These are phyloP conservation scores for Mucor mucedo DNA, from an alignment of 371 early-diverging fungal species.

Conservation along the genomic window DNA sequence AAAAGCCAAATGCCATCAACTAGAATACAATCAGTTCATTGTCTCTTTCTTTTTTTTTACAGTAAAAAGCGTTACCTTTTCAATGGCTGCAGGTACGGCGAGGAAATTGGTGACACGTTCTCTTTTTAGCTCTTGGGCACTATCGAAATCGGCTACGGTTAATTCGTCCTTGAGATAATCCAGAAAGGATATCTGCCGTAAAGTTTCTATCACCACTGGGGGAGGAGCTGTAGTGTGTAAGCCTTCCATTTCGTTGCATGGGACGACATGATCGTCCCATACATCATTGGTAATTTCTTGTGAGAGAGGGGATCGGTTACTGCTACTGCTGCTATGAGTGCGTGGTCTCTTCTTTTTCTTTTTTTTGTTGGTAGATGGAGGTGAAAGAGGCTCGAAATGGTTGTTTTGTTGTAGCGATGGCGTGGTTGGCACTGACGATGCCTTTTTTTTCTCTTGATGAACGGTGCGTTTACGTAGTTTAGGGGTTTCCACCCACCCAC, in stretches of 20 bases:
- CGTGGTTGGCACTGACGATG: slow-evolving; percentile 17
- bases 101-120: slow-evolving; percentile 87
- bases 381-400: slow-evolving; percentile 21
- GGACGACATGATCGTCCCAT: slow-evolving; percentile 14
- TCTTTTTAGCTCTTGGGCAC: slow-evolving; percentile 77
- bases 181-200: slow-evolving; percentile 49
- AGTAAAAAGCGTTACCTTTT: slow-evolving; percentile 60
- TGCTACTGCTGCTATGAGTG: background rate
- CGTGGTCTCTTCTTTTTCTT: slow-evolving; percentile 17
- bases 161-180: slow-evolving; percentile 74
- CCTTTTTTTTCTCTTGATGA: slow-evolving; percentile 4
- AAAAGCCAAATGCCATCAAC: slow-evolving; percentile 87
- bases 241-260: background rate
- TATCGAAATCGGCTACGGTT: slow-evolving; percentile 74
- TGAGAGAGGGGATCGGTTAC: slow-evolving; percentile 15
- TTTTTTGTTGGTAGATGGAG: slow-evolving; percentile 13
- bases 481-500: slow-evolving; percentile 23
- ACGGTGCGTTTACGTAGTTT: slow-evolving; percentile 13
- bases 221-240: background rate
- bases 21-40: slow-evolving; percentile 24
- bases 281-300: slow-evolving; percentile 11
- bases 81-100: slow-evolving; percentile 78
- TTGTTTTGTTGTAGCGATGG: slow-evolving; percentile 15
- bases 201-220: background rate
- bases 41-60: background rate